Base-by-base conservation (phyloP, 805 yeast genomes). In the Candida dajiaensis region DNA sequence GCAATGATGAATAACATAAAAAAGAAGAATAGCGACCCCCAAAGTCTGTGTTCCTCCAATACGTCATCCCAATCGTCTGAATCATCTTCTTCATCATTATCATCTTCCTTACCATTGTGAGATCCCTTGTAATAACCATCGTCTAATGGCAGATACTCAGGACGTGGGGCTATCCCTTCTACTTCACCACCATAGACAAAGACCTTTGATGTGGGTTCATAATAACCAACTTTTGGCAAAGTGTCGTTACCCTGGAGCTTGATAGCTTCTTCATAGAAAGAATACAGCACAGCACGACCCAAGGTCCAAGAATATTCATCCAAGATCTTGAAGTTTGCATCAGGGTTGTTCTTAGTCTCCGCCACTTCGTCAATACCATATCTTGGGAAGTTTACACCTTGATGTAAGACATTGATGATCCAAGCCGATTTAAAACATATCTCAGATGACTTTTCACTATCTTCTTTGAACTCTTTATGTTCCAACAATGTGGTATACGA, bases 351-450 rank as follows among this genome's bases (percentile, higher is more conserved):
- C 10, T 49, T 50, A 6, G 56, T 46, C 7, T 50, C 52, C 16
- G 55, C 54, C 15, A 54, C 57, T 12, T 55, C 55, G 50, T 72
- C 78, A 20, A 70, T 67, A 0, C 76, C 78, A 50, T 70, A 68
- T 42, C 79, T 60, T 13, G 82, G 80, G 55, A 81, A 77, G 1
- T 84, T 84, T 16, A 80, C 62, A 0, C 85, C 85, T 26, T 77
- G 66, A 55, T 81, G 85, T 26, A 81, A 63, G 19, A 83, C 70
- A 52, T 72, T 74, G 25, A 79, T 62, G 16, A 81, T 66, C 77
- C 85, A 82, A 3, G 78, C 70, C 0, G 85, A 70, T 54, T 77
- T 78, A 66, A 82, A 83, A 56, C 89, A 83, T 9, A 80, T 54
- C 42, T 75, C 76, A 1, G 76, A 61, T 12, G 78, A 59, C 31